A percentile compares a stretch with the other conserved stretches of the same genome.
Evolutionary conservation across 129 eudicot species (phyloP).

Genomic region (Flaveria trinervia): DNA sequence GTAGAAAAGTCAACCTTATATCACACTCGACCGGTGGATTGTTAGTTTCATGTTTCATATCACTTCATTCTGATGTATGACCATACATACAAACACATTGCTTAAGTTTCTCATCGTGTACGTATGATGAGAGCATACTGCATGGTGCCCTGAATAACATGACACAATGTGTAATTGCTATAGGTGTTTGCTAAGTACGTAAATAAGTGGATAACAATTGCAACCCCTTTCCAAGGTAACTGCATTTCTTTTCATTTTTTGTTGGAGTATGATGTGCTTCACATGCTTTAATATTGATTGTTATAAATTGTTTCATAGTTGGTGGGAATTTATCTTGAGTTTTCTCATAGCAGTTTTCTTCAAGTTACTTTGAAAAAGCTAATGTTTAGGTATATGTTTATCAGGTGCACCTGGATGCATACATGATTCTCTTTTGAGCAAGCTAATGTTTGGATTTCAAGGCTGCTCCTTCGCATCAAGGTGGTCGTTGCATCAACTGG

Average conservation of each 20-base stretch:
- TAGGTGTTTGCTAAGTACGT: conserved; percentile 88
- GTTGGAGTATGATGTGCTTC: background rate
- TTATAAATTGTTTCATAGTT: too few species aligned
- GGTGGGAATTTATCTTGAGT: too few species aligned
- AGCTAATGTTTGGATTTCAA: conserved; percentile 82
- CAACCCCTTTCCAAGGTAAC: conserved; percentile 95
- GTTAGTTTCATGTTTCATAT: conserved; percentile 68
- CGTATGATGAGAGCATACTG: background rate
- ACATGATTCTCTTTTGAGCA: conserved; percentile 85
- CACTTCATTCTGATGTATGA: conserved; percentile 75
- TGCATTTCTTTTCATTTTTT: background rate
- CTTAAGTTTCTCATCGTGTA: background rate
- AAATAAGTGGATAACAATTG: conserved; percentile 84
- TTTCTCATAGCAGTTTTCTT: too few species aligned
- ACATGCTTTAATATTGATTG: background rate
- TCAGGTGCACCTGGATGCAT: conserved; percentile 96
- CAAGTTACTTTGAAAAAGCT: background rate
- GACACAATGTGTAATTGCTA: conserved; percentile 17
- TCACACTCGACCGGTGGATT: conserved; percentile 97
- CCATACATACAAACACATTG: background rate
- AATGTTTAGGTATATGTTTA: conserved; percentile 1
- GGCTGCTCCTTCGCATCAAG: conserved; percentile 81
- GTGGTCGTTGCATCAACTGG: conserved; percentile 99
- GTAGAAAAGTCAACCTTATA: conserved; percentile 79
- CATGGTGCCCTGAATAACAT: conserved; percentile 18